Evolutionary conservation across 2,329 filamentous ascomycete genomes (phyloP), one percentile per base, ranked within the genome.

Genomic region (Stagonosporopsis chrysanthemi): DNA sequence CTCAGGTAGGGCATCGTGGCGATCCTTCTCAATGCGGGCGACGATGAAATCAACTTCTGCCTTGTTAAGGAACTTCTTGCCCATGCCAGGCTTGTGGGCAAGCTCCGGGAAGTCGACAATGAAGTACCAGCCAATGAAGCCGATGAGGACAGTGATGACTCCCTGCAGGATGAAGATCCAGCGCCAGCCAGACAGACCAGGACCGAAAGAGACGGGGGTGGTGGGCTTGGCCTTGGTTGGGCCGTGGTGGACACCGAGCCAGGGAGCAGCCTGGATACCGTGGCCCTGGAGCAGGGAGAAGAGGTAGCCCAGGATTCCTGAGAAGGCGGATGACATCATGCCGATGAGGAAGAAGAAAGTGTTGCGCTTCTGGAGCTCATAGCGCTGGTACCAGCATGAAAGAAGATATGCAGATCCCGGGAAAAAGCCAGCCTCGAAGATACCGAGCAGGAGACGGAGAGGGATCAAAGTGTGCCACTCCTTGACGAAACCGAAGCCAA

Each of bases 301-400:
- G n/a, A 67, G 52, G 33, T 69, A 69, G 19, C 63, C 66, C 15
- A 69, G 63, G 28, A 69, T 67, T n/a, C 66, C 66, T 2, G 63
- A 67, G 51, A 69, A 68, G 22, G 63, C 66, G 19, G 66, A 67
- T 1, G 65, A 65, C 33, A 69, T 42, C 65, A 66, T 67, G 33
- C 65, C 66, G 7, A 66, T 66, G 52, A 66, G 60, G 66, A 81
- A 86, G 67, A 86, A 87, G n/a, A 86, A 72, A 3, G 83, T 81
- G 50, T 86, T 80, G 6, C 84, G 77, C 51, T 80, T 84, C 47
- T 84, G 82, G 54, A 81, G 74, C 64, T 87, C 84, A 43, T 82
- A 80, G 19, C 81, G 78, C 46, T 81, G 81, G 62, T 87, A 88
- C 83, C 85, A 88, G 72, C 83, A 84, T 1, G 83, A 84, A 7